These are phyloP conservation scores for Panellus pusillus DNA, from an alignment of 768 basidiomycete species.

Conservation along the genomic window DNA sequence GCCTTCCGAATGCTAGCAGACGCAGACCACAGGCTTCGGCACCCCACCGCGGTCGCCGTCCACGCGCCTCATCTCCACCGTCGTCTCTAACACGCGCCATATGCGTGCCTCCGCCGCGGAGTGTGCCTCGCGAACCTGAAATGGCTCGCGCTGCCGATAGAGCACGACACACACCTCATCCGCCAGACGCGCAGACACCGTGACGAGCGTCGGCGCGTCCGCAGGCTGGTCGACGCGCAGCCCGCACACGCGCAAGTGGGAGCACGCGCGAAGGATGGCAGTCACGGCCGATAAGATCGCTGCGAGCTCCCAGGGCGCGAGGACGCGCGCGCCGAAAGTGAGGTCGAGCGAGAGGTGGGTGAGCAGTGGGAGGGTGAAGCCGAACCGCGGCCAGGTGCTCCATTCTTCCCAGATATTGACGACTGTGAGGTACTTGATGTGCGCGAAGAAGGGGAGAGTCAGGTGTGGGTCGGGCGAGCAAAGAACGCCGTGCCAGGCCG, in stretches of 20 bases:
- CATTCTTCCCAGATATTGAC: slow-evolving; percentile 45
- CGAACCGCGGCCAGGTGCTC: slow-evolving; percentile 33
- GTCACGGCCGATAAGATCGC: slow-evolving; percentile 25
- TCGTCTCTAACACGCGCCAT: slow-evolving; percentile 35
- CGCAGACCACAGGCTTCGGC: too few relatives aligned
- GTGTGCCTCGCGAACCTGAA: slow-evolving; percentile 39
- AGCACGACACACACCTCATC: slow-evolving; percentile 39
- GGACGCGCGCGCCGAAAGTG: slow-evolving; percentile 28
- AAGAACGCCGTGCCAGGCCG: slow-evolving; percentile 29
- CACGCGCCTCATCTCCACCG: slow-evolving; percentile 23
- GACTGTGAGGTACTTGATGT: slow-evolving; percentile 39
- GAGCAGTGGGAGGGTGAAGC: slow-evolving; percentile 31
- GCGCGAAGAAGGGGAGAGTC: slow-evolving; percentile 32
- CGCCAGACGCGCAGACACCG: slow-evolving; percentile 10
- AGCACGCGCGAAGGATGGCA: slow-evolving; percentile 26
- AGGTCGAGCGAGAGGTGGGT: slow-evolving; percentile 41
- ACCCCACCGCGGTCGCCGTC: neutral
- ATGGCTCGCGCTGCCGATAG: slow-evolving; percentile 38
- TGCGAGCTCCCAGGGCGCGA: slow-evolving; percentile 21
- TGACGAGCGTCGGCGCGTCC: slow-evolving; percentile 4
- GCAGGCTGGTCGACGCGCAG: slow-evolving; percentile 31
- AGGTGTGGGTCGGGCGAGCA: slow-evolving; percentile 26
- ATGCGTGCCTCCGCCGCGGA: slow-evolving; percentile 31
- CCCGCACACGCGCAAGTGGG: slow-evolving; percentile 30
- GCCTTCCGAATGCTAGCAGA: neutral